phyloP scores from a whole-genome alignment of 1,139 yeast genomes.

The Lodderomyces jiufengensis region DNA sequence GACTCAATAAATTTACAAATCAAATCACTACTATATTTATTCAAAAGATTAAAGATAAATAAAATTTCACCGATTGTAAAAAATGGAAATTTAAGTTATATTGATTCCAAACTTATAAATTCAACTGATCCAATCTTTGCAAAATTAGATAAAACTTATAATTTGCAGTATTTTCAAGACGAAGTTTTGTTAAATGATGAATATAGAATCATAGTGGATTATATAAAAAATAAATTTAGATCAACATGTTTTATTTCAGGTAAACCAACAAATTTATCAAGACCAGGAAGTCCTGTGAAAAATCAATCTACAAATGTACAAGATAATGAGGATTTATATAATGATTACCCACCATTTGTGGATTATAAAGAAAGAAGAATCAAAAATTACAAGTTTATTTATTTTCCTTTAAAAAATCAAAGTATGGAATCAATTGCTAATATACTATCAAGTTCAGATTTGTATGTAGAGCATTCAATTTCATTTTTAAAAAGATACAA shows the following conservation, averaged over 20 bases:
- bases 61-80: slow-evolving; percentile 38
- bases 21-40: slow-evolving; percentile 54
- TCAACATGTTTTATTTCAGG: slow-evolving; percentile 52
- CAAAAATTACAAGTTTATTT: slow-evolving; percentile 37
- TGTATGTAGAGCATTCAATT: slow-evolving; percentile 49
- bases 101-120: slow-evolving; percentile 1
- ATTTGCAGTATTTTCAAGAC: slow-evolving; percentile 39
- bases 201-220: slow-evolving; percentile 61
- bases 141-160: slow-evolving; percentile 53
- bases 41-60: slow-evolving; percentile 49
- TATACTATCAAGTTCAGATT: slow-evolving; percentile 26
- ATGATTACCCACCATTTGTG: slow-evolving; percentile 23
- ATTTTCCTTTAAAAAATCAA: slow-evolving; percentile 40
- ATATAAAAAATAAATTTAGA: slow-evolving; percentile 61
- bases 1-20: slow-evolving; percentile 60
- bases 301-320: slow-evolving; percentile 9
- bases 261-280: slow-evolving; percentile 30
- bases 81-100: slow-evolving; percentile 20
- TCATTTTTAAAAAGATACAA: slow-evolving; percentile 17
- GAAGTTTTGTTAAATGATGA: slow-evolving; percentile 46
- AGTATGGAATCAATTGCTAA: slow-evolving; percentile 40
- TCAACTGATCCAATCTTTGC: slow-evolving; percentile 9
- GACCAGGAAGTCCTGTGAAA: slow-evolving; percentile 19
- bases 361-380: slow-evolving; percentile 25
- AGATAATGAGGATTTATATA: slow-evolving; percentile 9